phyloP scores from a whole-genome alignment of 2,329 filamentous ascomycete species.

The Amauroascus niger region DNA sequence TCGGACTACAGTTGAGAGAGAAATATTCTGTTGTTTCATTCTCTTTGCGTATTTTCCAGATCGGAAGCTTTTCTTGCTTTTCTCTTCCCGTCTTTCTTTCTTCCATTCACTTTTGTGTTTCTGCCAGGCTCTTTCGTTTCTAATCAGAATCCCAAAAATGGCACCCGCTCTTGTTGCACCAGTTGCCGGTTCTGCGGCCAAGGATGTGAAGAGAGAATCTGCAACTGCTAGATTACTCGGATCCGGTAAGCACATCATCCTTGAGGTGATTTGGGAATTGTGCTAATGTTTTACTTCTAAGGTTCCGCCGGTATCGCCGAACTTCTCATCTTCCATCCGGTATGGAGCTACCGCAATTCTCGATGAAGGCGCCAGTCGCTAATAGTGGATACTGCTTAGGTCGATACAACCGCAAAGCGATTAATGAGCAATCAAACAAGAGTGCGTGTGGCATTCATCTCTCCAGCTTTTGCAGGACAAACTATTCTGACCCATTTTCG shows the following conservation, averaged over 20 bases:
- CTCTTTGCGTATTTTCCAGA: background rate
- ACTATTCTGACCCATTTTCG: background rate
- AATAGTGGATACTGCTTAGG: conserved; percentile 43
- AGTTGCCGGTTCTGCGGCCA: conserved; percentile 40
- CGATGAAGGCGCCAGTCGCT: background rate
- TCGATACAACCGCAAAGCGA: conserved; percentile 97
- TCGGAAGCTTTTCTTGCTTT: background rate
- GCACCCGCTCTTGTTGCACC: conserved; percentile 43
- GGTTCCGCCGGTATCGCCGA: conserved; percentile 89
- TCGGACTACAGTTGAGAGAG: background rate
- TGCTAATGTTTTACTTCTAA: conserved; percentile 36
- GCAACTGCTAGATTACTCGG: conserved; percentile 78
- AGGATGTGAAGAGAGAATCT: conserved; percentile 72
- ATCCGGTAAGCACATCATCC: conserved; percentile 56
- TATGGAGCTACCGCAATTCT: conserved; percentile 29
- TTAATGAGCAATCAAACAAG: conserved; percentile 95
- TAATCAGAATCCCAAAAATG: conserved; percentile 33
- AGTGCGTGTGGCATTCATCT: conserved; percentile 36
- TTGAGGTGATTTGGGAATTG: background rate
- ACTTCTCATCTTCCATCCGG: conserved; percentile 84
- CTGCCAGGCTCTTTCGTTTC: background rate
- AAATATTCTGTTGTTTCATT: conserved; percentile 5
- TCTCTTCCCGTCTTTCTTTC: background rate
- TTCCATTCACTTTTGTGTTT: background rate
- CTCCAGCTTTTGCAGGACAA: background rate